Evolutionary conservation across 2,329 filamentous ascomycete genomes (phyloP).

Genomic region (Alternaria incomplexa): DNA sequence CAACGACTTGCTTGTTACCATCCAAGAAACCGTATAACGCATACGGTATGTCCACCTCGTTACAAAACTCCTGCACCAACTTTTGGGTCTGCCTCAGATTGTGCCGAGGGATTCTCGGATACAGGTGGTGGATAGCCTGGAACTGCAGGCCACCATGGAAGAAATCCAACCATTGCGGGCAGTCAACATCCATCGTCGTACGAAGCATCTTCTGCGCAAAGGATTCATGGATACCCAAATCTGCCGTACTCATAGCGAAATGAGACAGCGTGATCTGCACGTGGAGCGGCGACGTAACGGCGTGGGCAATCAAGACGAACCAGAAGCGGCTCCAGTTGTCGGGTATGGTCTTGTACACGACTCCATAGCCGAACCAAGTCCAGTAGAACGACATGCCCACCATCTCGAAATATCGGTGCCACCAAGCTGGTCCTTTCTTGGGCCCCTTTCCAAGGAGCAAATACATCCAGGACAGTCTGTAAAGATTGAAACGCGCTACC

Average conservation of each 20-base stretch:
- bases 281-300: slow-evolving; percentile 71
- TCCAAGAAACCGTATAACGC: slow-evolving; percentile 66
- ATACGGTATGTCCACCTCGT: slow-evolving; percentile 69
- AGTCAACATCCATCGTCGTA: slow-evolving; percentile 77
- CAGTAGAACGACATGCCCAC: slow-evolving; percentile 68
- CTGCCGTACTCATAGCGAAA: slow-evolving; percentile 73
- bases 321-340: slow-evolving; percentile 63
- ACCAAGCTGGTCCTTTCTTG: slow-evolving; percentile 67
- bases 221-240: slow-evolving; percentile 68
- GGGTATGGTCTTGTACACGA: slow-evolving; percentile 66
- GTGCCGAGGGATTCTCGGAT: slow-evolving; percentile 71
- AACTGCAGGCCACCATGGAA: slow-evolving; percentile 76
- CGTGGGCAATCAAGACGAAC: slow-evolving; percentile 70
- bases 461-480: slow-evolving; percentile 70
- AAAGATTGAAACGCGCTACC: slow-evolving; percentile 75
- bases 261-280: slow-evolving; percentile 75
- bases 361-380: slow-evolving; percentile 71
- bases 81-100: slow-evolving; percentile 68
- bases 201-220: slow-evolving; percentile 73
- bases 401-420: slow-evolving; percentile 72
- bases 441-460: slow-evolving; percentile 63
- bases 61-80: slow-evolving; percentile 67
- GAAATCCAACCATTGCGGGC: slow-evolving; percentile 74
- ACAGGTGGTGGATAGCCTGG: slow-evolving; percentile 74
- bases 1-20: slow-evolving; percentile 65